Evolutionary conservation across 2,329 filamentous ascomycete species (phyloP).

Genomic region (Fusarium chuoi): DNA sequence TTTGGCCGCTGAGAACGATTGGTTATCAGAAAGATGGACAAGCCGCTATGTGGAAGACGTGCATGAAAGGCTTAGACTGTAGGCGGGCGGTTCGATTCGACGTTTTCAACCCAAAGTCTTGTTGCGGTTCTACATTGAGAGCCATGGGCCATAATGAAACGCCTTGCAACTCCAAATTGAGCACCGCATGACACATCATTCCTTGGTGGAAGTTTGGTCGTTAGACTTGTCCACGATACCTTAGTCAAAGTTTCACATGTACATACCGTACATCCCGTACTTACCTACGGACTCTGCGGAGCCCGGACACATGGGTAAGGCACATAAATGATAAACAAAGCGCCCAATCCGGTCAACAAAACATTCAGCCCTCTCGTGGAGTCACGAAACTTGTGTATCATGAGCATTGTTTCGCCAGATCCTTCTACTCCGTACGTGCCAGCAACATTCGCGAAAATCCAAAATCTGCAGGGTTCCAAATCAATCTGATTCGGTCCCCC

Average conservation of each 20-base stretch:
- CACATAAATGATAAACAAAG: slow-evolving; percentile 3
- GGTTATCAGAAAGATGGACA: slow-evolving; percentile 1
- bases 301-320: not conserved
- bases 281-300: not conserved
- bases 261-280: not conserved
- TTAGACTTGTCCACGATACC: not conserved
- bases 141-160: not conserved
- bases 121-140: not conserved
- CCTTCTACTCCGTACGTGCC: not conserved
- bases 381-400: slow-evolving; percentile 11
- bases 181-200: not conserved
- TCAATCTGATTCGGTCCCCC: slow-evolving; percentile 21
- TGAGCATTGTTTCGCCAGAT: not conserved
- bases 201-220: not conserved
- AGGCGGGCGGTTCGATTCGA: slow-evolving; percentile 22
- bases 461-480: slow-evolving; percentile 25
- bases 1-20: slow-evolving; percentile 2
- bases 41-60: slow-evolving; percentile 39
- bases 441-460: not conserved
- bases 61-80: slow-evolving; percentile 20
- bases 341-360: not conserved
- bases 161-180: slow-evolving; percentile 13
- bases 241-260: slow-evolving; percentile 1
- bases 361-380: not conserved
- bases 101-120: slow-evolving; percentile 1